These are phyloP conservation scores for Termitomyces sp. DNA, from an alignment of 768 basidiomycete species.

Conservation along the genomic window DNA sequence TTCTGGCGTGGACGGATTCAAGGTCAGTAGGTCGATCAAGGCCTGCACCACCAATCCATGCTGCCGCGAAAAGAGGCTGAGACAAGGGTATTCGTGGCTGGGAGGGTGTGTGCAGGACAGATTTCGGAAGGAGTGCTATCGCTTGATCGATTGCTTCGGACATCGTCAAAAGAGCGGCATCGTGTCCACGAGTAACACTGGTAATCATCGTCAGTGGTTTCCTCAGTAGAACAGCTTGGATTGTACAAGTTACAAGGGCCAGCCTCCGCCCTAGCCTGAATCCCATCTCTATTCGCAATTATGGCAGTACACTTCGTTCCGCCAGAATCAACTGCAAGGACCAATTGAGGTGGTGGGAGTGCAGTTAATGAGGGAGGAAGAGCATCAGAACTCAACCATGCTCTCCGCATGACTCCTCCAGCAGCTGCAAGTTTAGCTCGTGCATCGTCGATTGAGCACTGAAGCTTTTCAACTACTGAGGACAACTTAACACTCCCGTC, in stretches of 20 bases:
- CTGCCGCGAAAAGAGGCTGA: slow-evolving; percentile 15
- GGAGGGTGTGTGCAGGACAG: neutral
- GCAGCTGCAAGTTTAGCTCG: slow-evolving; percentile 12
- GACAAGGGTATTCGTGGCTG: neutral
- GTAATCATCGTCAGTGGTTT: neutral
- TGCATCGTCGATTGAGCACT: slow-evolving; percentile 16
- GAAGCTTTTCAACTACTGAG: slow-evolving; percentile 21
- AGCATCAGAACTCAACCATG: slow-evolving; percentile 2
- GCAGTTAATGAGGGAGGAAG: neutral
- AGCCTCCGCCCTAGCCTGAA: slow-evolving; percentile 17
- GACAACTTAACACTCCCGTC: slow-evolving; percentile 27
- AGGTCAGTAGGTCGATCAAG: slow-evolving; percentile 19
- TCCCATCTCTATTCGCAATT: slow-evolving; percentile 16
- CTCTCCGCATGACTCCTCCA: slow-evolving; percentile 18
- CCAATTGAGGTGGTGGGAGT: slow-evolving; percentile 7
- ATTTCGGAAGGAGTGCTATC: slow-evolving; percentile 7
- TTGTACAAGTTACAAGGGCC: slow-evolving; percentile 24
- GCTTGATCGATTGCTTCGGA: slow-evolving; percentile 11
- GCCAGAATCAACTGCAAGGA: slow-evolving; percentile 23
- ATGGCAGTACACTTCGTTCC: slow-evolving; percentile 22
- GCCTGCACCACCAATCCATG: slow-evolving; percentile 23
- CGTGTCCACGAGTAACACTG: slow-evolving; percentile 22
- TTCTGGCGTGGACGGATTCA: slow-evolving; percentile 10
- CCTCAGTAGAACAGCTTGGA: neutral
- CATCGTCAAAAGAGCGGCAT: slow-evolving; percentile 17